These are phyloP conservation scores for Starmerella bombi DNA, from an alignment of 805 yeast species.

Conservation along the genomic window DNA sequence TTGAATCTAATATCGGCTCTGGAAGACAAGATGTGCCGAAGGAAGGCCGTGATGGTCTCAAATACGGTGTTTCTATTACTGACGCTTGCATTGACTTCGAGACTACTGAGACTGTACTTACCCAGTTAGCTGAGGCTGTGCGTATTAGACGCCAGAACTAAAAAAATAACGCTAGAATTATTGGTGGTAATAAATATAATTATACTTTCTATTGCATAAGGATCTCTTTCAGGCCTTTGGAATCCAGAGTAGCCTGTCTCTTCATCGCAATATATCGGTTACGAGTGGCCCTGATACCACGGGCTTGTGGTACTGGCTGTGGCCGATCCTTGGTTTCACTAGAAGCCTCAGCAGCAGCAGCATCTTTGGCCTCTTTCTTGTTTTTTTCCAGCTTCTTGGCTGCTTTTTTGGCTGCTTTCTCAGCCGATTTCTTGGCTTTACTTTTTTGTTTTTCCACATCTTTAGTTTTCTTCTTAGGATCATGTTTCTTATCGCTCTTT, in stretches of 20 bases:
- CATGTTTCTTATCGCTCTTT: conserved; percentile 19
- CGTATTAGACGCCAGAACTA: conserved; percentile 47
- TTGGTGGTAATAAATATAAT: background rate
- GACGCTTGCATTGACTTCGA: conserved; percentile 95
- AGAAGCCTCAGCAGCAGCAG: background rate
- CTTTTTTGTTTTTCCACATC: conserved; percentile 8
- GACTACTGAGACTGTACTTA: conserved; percentile 59
- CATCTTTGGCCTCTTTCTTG: background rate
- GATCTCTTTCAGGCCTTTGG: conserved; percentile 78
- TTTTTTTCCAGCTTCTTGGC: background rate
- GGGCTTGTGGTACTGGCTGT: conserved; percentile 19
- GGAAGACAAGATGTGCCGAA: conserved; percentile 77
- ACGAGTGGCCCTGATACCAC: conserved; percentile 59
- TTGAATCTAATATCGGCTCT: conserved; percentile 80
- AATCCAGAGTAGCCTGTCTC: conserved; percentile 81
- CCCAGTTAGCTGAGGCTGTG: conserved; percentile 64
- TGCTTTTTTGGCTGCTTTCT: background rate
- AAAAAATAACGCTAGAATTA: background rate
- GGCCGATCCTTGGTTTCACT: no score
- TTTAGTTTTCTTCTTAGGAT: conserved; percentile 19
- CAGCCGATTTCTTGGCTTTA: conserved; percentile 4
- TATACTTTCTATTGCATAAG: conserved; percentile 48
- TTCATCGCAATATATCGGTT: conserved; percentile 82
- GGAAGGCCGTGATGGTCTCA: conserved; percentile 53
- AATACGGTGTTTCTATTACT: conserved; percentile 92